phyloP scores from a whole-genome alignment of 768 basidiomycete genomes.

The Myochromella boudieri region DNA sequence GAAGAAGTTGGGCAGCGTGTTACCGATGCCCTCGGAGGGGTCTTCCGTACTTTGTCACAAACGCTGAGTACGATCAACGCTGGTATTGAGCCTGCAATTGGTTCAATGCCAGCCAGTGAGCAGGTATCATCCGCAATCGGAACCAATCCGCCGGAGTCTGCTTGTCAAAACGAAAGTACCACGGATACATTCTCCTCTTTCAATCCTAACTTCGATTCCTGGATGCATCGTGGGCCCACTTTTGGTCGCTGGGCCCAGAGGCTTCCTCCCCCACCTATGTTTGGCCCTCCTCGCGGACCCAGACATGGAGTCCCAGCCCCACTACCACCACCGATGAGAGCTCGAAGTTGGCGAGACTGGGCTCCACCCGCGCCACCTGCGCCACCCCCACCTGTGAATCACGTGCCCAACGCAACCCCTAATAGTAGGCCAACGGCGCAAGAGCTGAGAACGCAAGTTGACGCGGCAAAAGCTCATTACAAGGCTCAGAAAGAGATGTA shows the following conservation, averaged over 20 bases:
- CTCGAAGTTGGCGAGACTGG: constrained; percentile 10
- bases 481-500: constrained; percentile 72
- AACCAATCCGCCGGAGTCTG: no score
- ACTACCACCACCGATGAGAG: constrained; percentile 16
- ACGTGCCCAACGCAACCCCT: constrained; percentile 19
- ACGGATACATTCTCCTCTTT: constrained; percentile 1
- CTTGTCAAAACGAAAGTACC: no score
- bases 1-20: constrained; percentile 65
- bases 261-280: constrained; percentile 3
- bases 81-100: neutral
- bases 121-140: no score
- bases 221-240: constrained; percentile 9
- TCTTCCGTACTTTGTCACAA: constrained; percentile 56
- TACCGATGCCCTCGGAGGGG: constrained; percentile 57
- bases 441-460: constrained; percentile 48
- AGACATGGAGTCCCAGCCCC: constrained; percentile 1
- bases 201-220: neutral
- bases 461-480: constrained; percentile 66
- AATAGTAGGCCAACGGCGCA: constrained; percentile 27
- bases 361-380: constrained; percentile 19
- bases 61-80: constrained; percentile 8
- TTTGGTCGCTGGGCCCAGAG: constrained; percentile 9
- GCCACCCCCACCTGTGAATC: constrained; percentile 16
- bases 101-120: neutral
- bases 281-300: constrained; percentile 9